Conservation (phyloP, 305 asterid genomes). For the Fraxinus xanthoxyloides region DNA sequence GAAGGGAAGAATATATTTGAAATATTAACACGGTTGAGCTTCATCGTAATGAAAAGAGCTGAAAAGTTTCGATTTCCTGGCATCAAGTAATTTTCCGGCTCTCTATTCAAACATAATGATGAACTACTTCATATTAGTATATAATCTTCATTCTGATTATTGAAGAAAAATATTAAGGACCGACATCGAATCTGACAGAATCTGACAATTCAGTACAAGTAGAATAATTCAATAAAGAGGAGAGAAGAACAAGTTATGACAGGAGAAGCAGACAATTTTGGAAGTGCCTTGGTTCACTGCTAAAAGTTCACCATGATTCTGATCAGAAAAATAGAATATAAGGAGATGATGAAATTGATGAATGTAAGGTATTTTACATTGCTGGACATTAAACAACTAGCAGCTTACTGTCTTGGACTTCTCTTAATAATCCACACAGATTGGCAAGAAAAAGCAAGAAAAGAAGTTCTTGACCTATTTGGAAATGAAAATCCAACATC, state of each 20-base stretch:
- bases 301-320: conserved; percentile 36
- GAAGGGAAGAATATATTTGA: conserved; percentile 47
- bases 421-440: conserved; percentile 43
- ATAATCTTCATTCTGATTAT: background rate
- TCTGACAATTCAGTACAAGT: too few species aligned
- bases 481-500: conserved; percentile 24
- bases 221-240: conserved; percentile 35
- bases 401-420: conserved; percentile 44
- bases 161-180: conserved; percentile 30
- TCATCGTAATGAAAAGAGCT: conserved; percentile 11
- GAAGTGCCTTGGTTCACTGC: conserved; percentile 42
- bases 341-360: conserved; percentile 31
- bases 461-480: conserved; percentile 28
- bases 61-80: conserved; percentile 27
- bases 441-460: conserved; percentile 56
- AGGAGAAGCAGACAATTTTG: conserved; percentile 33
- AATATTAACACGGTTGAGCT: conserved; percentile 27
- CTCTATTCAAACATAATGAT: background rate
- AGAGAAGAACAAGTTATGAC: conserved; percentile 30
- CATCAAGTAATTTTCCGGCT: conserved; percentile 25
- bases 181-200: conserved; percentile 34
- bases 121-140: background rate
- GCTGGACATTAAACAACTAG: conserved; percentile 54
- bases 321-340: conserved; percentile 35
- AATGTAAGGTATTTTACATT: conserved; percentile 46